Percentiles rank a stretch among this genome's conserved stretches.
Evolutionary conservation across 2,329 filamentous ascomycete genomes (phyloP).

Genomic region (Fusarium nematophilum): DNA sequence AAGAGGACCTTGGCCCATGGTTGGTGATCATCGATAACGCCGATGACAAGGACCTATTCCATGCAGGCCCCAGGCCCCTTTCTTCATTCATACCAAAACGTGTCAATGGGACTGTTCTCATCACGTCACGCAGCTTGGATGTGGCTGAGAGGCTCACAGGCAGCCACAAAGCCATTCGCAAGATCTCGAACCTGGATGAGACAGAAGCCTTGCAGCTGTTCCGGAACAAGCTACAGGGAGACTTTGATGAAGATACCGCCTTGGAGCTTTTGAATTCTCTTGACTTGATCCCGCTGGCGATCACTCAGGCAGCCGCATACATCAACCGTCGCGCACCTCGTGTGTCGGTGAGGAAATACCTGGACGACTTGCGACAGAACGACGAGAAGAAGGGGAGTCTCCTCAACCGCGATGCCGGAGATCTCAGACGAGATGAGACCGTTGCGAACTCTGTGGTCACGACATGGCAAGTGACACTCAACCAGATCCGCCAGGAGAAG

Average conservation of each 20-base stretch:
- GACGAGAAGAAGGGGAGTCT: conserved; percentile 41
- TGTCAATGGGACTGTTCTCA: conserved; percentile 25
- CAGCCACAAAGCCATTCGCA: background rate
- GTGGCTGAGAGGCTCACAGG: conserved; percentile 18
- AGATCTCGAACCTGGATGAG: conserved; percentile 22
- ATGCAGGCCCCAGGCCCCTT: conserved; percentile 4
- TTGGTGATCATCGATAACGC: conserved; percentile 38
- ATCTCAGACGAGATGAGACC: conserved; percentile 16
- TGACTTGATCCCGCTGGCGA: conserved; percentile 46
- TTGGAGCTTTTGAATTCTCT: conserved; percentile 31
- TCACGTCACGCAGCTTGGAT: conserved; percentile 30
- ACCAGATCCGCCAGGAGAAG: conserved; percentile 1
- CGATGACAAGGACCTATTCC: conserved; percentile 20
- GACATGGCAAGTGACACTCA: conserved; percentile 15
- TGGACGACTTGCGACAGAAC: conserved; percentile 44
- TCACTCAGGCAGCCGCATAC: conserved; percentile 45
- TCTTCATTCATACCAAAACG: conserved; percentile 27
- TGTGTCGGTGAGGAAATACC: conserved; percentile 43
- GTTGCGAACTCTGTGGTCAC: conserved; percentile 13
- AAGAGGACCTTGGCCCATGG: conserved; percentile 35
- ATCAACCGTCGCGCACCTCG: conserved; percentile 35
- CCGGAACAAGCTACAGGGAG: conserved; percentile 8
- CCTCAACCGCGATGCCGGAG: conserved; percentile 40
- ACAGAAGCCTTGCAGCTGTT: conserved; percentile 26
- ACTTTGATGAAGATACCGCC: background rate